Conservation (phyloP, 371 early-diverging fungal genomes). For the Haplosporangium sp. region DNA sequence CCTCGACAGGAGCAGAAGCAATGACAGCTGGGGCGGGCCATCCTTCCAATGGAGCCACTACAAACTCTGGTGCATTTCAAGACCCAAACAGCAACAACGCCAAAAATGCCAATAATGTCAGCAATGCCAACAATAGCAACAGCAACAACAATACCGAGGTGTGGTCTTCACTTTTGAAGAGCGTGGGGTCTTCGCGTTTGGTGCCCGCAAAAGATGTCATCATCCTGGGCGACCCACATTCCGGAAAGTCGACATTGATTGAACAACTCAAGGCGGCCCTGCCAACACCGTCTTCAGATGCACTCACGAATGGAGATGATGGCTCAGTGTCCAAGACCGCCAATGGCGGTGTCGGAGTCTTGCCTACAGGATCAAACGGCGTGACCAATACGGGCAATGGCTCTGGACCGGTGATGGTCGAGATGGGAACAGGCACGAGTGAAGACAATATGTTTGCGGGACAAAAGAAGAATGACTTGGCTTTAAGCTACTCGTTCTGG, state of each 20-base stretch:
- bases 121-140: conserved; percentile 10
- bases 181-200: conserved; percentile 77
- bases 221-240: conserved; percentile 77
- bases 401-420: conserved; percentile 65
- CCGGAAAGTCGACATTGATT: conserved; percentile 81
- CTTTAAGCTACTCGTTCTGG: conserved; percentile 84
- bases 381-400: conserved; percentile 59
- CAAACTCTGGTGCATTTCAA: conserved; percentile 1
- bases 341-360: conserved; percentile 39
- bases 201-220: conserved; percentile 77
- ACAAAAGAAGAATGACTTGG: conserved; percentile 78
- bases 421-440: conserved; percentile 56
- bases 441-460: conserved; percentile 44
- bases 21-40: conserved; percentile 2
- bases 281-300: conserved; percentile 24
- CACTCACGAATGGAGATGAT: conserved; percentile 57
- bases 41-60: not conserved
- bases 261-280: conserved; percentile 74
- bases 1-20: conserved; percentile 14
- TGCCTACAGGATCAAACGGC: conserved; percentile 55
- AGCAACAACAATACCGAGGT: conserved; percentile 60
- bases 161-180: conserved; percentile 81
- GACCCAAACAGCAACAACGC: conserved; percentile 3
- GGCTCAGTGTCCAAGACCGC: conserved; percentile 55
- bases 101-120: too few species aligned